phyloP scores from a whole-genome alignment of 306 rosid genomes.

The Begonia peltatifolia region DNA sequence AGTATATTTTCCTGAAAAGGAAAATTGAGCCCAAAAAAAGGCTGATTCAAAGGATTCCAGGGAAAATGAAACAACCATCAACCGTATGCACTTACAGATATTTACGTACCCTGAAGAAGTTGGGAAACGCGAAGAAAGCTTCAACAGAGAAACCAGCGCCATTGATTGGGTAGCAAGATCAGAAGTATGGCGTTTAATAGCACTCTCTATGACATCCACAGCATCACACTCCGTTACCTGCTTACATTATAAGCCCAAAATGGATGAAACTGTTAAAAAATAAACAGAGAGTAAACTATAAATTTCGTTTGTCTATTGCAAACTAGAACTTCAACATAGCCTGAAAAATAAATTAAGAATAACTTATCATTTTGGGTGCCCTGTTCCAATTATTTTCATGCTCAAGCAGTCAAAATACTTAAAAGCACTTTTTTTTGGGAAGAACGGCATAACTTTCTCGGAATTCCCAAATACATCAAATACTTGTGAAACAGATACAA shows the following conservation, averaged over 20 bases:
- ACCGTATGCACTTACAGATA: constrained; percentile 4
- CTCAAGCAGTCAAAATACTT: too few species aligned
- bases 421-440: too few species aligned
- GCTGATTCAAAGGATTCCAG: background rate
- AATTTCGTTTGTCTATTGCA: too few species aligned
- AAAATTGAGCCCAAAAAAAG: background rate
- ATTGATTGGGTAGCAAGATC: constrained; percentile 80
- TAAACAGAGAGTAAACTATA: background rate
- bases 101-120: constrained; percentile 77
- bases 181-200: constrained; percentile 50
- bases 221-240: constrained; percentile 93
- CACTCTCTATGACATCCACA: constrained; percentile 61
- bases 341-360: too few species aligned
- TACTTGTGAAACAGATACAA: too few species aligned
- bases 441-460: too few species aligned
- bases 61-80: constrained; percentile 6
- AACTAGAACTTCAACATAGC: too few species aligned
- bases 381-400: too few species aligned
- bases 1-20: background rate
- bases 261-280: background rate
- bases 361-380: too few species aligned
- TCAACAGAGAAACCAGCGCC: constrained; percentile 81
- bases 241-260: background rate
- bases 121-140: constrained; percentile 95
- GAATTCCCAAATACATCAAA: too few species aligned